Conservation (phyloP, 2,329 filamentous ascomycete genomes). For the Septoria linicola region DNA sequence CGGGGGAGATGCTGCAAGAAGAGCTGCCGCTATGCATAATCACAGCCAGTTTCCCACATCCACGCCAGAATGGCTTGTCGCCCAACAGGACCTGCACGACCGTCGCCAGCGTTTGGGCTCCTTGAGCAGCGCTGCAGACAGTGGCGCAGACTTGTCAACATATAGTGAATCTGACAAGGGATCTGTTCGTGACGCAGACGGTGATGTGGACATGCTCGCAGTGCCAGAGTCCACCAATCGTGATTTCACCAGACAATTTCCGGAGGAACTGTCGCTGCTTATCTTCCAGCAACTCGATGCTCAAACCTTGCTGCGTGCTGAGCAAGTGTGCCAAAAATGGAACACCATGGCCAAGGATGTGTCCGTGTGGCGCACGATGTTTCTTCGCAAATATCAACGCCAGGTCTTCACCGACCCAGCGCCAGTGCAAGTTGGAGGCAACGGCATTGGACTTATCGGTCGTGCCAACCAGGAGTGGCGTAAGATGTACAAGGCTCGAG, state of each 20-base stretch:
- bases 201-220: conserved; percentile 34
- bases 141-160: conserved; percentile 38
- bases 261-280: conserved; percentile 58
- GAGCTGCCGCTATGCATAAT: conserved; percentile 33
- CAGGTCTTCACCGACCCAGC: conserved; percentile 47
- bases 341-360: conserved; percentile 54
- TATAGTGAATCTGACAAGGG: conserved; percentile 28
- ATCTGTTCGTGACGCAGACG: conserved; percentile 32
- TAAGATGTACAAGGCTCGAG: conserved; percentile 74
- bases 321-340: conserved; percentile 60
- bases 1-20: conserved; percentile 36
- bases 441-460: conserved; percentile 51
- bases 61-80: conserved; percentile 6
- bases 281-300: conserved; percentile 62
- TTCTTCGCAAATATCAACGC: conserved; percentile 55
- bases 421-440: conserved; percentile 50
- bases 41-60: conserved; percentile 9
- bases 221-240: conserved; percentile 7
- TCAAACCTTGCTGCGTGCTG: conserved; percentile 54
- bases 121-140: conserved; percentile 38
- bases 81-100: conserved; percentile 22
- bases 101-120: conserved; percentile 33
- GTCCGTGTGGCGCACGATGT: conserved; percentile 64
- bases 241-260: conserved; percentile 49
- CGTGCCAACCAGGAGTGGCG: conserved; percentile 75